Base-by-base conservation (phyloP, 176 grass and related monocot species). In the Cocos nucifera region DNA sequence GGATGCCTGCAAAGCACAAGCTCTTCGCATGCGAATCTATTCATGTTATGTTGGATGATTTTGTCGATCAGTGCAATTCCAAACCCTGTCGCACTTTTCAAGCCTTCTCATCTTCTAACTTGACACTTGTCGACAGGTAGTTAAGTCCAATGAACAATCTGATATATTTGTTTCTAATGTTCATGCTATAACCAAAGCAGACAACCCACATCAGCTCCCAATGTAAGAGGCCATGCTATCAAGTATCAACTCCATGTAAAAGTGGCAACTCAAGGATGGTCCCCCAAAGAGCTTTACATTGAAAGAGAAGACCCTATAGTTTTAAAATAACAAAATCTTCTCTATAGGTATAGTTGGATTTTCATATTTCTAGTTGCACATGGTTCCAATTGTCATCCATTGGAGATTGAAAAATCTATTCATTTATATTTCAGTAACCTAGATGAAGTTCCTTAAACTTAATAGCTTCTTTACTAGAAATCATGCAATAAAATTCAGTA, bases 161-260 rank as follows among this genome's bases (percentile, higher is more conserved):
- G 58, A 61, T n/a, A 30, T n/a, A 61, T n/a, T 35, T 27, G 27
- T 29, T 61, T 39, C 58, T 61, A 61, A 32, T 30, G 27, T 61
- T 19, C 23, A 9, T 61, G 58, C 19, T 59, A 15, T 27, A 17
- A 26, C 57, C 16, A n/a, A 59, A 17, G 58, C 23, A 32, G 23
- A 35, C 14, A 17, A 26, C 28, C 15, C 2, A 44, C 9, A 44
- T 44, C 35, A 44, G 6, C 35, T 44, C 35, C 35, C 35, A 44
- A 44, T 12, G 35, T 9, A 44, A 44, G 35, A 44, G 8, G 35
- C 9, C 6, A 1, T 44, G 2, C 10, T 12, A 44, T 26, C 25
- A 0, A 4, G 25, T 26, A 26, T 44, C 35, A 44, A 44, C 7
- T 29, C 28, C 28, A 12, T 3, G 10, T 8, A 20, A 22, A 22